Percentiles rank a stretch among this genome's conserved stretches.
Conservation (phyloP, 768 basidiomycete species). For the Boletus rufocinnamomeus region DNA sequence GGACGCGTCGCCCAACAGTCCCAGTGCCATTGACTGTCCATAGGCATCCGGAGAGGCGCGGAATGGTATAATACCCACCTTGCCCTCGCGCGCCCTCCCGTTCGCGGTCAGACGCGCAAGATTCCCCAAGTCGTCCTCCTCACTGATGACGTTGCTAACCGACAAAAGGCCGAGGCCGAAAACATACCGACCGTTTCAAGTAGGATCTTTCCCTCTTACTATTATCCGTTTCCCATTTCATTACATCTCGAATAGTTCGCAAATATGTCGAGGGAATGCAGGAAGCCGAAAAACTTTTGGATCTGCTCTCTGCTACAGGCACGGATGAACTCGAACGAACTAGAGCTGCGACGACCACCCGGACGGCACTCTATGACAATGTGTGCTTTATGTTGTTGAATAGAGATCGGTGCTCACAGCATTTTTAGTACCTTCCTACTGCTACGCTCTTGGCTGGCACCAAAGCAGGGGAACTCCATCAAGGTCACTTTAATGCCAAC, state of each 20-base stretch:
- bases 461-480: conserved; percentile 80
- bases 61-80: conserved; percentile 87
- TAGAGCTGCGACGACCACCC: conserved; percentile 49
- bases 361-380: conserved; percentile 72
- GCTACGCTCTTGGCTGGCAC: conserved; percentile 77
- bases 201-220: conserved; percentile 27
- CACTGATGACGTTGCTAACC: conserved; percentile 87
- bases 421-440: conserved; percentile 71
- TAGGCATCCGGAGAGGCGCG: conserved; percentile 87
- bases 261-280: conserved; percentile 80
- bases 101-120: conserved; percentile 50
- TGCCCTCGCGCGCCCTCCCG: conserved; percentile 47
- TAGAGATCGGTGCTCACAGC: neutral
- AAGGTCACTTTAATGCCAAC: conserved; percentile 95
- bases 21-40: neutral
- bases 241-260: conserved; percentile 48
- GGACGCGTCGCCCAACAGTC: too few species aligned
- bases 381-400: conserved; percentile 40
- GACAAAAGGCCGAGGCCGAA: conserved; percentile 68
- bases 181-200: conserved; percentile 66
- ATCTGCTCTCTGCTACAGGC: conserved; percentile 74
- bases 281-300: conserved; percentile 66
- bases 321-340: conserved; percentile 67
- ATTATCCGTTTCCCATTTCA: neutral
- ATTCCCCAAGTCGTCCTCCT: conserved; percentile 74